Conservation (phyloP, 306 rosid genomes). For the Dalbergia cultrata region DNA sequence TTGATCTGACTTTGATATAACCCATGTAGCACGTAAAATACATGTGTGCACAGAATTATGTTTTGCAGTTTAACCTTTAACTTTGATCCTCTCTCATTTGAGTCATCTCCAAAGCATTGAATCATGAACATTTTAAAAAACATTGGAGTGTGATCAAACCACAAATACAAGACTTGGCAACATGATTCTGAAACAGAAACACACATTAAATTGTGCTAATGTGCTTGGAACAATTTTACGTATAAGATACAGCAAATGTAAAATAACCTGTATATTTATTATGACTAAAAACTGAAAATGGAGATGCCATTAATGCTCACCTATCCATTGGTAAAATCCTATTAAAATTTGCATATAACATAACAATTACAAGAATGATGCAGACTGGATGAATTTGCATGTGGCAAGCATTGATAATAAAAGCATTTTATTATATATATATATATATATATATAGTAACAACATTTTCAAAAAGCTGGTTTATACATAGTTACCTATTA, state of each 20-base stretch:
- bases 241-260: too few species aligned
- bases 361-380: too few species aligned
- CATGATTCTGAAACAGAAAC: background rate
- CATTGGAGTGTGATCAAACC: conserved; percentile 27
- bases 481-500: conserved; percentile 4
- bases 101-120: background rate
- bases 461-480: background rate
- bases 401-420: conserved; percentile 4
- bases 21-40: background rate
- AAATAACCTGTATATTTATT: too few species aligned
- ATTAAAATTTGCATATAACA: too few species aligned
- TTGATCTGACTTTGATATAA: too few species aligned
- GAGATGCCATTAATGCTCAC: too few species aligned
- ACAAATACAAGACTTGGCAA: conserved; percentile 8
- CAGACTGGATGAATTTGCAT: background rate
- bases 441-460: background rate
- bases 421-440: too few species aligned
- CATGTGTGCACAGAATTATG: background rate
- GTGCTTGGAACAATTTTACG: too few species aligned
- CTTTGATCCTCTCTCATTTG: background rate
- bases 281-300: too few species aligned
- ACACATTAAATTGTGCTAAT: too few species aligned
- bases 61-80: conserved; percentile 33
- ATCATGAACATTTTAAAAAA: background rate
- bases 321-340: too few species aligned